These are phyloP conservation scores for apple (Malus domestica) DNA, from an alignment of 306 rosid species.

Conservation along the genomic window ASM211411v1 NC_041803.1:22645001-22645500, in stretches of 20 bases:
- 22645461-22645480: no score
- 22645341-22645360: not conserved
- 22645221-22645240: not conserved
- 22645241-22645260: not conserved
- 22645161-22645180: no score
- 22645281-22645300: not conserved
- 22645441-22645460: no score
- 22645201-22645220: not conserved
- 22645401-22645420: not conserved
- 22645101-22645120: no score
- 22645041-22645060: no score
- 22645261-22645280: not conserved
- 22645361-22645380: not conserved
- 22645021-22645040: not conserved
- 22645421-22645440: not conserved
- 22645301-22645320: not conserved
- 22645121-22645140: no score
- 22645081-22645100: no score
- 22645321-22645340: not conserved
- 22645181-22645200: no score
- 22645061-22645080: no score
- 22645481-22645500: no score
- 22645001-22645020: not conserved
- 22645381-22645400: not conserved
- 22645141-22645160: no score